Base-by-base conservation (phyloP, 352 stramenopile genomes). In the Phytophthora podocarpi region DNA sequence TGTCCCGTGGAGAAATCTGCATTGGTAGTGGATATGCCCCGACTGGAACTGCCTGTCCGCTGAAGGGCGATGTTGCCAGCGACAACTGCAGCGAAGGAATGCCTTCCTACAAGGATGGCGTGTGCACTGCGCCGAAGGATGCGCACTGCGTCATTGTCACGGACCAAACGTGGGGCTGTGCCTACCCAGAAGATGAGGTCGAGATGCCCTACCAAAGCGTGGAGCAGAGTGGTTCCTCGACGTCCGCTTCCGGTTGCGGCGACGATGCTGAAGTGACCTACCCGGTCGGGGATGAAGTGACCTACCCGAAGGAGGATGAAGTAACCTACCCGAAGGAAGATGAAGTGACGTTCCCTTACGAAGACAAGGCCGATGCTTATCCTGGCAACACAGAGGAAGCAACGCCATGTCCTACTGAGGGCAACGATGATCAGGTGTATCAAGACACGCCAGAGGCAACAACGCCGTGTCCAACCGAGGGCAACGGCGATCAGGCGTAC, bases 121-220 rank as follows among this genome's bases (percentile, higher is more conserved):
- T 59, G 36, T 86, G 76, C 30, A 15, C 69, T 5, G 67, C 69
- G 0, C 60, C 64, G 7, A 58, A 72, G 47, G 68, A 81, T 39
- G 55, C 74, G 0, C 26, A 72, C 26, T 90, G 78, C 27, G 64
- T 64, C 28, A 50, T 82, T 47, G 64, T 87, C 20, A 59, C 45
- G 5, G 62, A 42, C 5, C 24, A 30, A 1, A 70, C 70, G 12
- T 82, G 67, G 70, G 66, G 63, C 10, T 82, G 73, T 18, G 59
- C 51, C 13, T 78, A 59, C 41, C 51, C 64, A 24, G 39, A 41
- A 11, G 45, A 4, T 20, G 15, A 37, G 2, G 30, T 23, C 1
- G 18, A 59, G 23, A 64, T 48, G 2, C 13, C 46, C 2, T 65
- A 52, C 57, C 47, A 30, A 10, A 48, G 36, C 13, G 31, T 21